Evolutionary conservation across 176 grass and related monocot species (phyloP), one percentile per base, ranked within the genome.

Genomic region (Typha latifolia): DNA sequence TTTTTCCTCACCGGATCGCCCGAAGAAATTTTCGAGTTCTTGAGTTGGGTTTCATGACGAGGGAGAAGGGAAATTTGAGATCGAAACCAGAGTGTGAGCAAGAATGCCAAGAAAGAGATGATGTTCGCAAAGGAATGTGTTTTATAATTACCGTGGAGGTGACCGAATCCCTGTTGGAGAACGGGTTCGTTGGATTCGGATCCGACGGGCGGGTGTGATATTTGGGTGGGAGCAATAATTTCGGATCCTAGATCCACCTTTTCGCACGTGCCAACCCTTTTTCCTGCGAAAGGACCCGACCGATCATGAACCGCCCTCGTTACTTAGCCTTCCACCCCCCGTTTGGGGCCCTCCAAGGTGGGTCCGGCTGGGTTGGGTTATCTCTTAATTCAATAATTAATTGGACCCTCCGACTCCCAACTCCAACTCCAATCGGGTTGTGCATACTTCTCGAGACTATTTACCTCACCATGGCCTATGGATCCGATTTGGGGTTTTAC

Each of bases 231-330:
- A 47, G 21, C 66, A 26, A 51, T 26, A 50, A 68, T 23, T 14
- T 51, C 66, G 66, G 66, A 68, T 68, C 66, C 27, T 68, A 12
- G 48, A 68, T 68, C 66, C 48, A 32, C 62, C 26, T 59, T 64
- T 64, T 7, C 21, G 26, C 62, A 64, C 29, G 27, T 64, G 62
- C 16, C 53, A 21, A 8, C 1, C 15, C 8, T 16, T 56, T 19
- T 56, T 5, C 3, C 4, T 6, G 51, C 14, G 15, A 20, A 15
- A 2, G 51, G 37, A 43, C 34, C n/a, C 15, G 37, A 43, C 51
- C 5, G n/a, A 16, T 14, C 51, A 16, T 12, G 5, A 5, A 16
- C n/a, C 14, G 4, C 12, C 51, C 51, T 53, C 10, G 12, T 53
- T n/a, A 2, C 5, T 53, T 53, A 15, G 12, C 16, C 16, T 53